Percentiles rank a stretch among this genome's conserved stretches.
These are phyloP conservation scores for Phytophthora nicotianae DNA, from an alignment of 352 stramenopile species.

Conservation along the genomic window DNA sequence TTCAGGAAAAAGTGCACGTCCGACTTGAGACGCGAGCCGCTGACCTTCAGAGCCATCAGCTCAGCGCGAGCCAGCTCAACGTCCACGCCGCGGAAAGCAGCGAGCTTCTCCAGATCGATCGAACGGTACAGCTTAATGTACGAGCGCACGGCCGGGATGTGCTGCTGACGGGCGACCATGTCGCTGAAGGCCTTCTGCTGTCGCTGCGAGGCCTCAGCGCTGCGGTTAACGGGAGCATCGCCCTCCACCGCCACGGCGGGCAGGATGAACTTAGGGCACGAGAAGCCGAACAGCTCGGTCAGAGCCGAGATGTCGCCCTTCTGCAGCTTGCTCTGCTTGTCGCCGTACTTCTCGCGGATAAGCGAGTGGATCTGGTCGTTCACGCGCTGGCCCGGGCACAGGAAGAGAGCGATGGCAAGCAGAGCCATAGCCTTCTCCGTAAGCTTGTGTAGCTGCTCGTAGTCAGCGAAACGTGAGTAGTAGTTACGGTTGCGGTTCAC, in stretches of 20 bases:
- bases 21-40: conserved; percentile 63
- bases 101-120: conserved; percentile 95
- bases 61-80: conserved; percentile 70
- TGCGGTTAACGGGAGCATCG: conserved; percentile 61
- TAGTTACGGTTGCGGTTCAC: conserved; percentile 91
- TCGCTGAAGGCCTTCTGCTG: conserved; percentile 90
- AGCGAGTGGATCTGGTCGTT: conserved; percentile 87
- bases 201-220: conserved; percentile 66
- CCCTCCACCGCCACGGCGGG: conserved; percentile 68
- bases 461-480: conserved; percentile 91
- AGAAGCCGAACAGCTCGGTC: conserved; percentile 92
- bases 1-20: conserved; percentile 87
- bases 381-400: conserved; percentile 88
- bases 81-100: conserved; percentile 88
- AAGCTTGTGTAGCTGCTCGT: conserved; percentile 95
- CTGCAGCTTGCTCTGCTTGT: conserved; percentile 89
- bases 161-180: conserved; percentile 89
- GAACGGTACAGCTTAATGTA: conserved; percentile 98
- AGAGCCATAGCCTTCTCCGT: conserved; percentile 96
- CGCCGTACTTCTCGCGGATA: conserved; percentile 95
- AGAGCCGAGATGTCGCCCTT: conserved; percentile 84
- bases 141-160: conserved; percentile 91
- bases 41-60: conserved; percentile 83
- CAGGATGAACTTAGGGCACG: conserved; percentile 96
- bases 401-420: conserved; percentile 88